Base-by-base conservation (phyloP, 2,329 filamentous ascomycete species). In the Mycocentrospora acerina region DNA sequence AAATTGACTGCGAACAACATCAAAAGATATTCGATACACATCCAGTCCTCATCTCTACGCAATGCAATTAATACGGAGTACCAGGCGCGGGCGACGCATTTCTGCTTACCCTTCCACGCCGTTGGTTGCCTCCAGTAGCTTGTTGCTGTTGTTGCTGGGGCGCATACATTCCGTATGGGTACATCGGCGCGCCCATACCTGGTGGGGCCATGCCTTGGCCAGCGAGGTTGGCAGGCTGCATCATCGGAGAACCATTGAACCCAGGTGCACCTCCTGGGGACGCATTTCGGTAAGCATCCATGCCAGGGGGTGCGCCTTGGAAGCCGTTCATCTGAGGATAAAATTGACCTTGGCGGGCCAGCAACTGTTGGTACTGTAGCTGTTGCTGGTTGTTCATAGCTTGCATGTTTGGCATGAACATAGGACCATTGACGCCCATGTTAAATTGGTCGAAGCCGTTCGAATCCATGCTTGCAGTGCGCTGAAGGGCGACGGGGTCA, bases 281-380 rank as follows among this genome's bases (percentile, higher is more conserved):
- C 3, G 57, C 65, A 36, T 70, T 71, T 19, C 71, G 59, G 53
- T 68, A 74, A 3, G 62, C 64, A 34, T 74, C 71, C 60, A 73
- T 62, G 19, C 58, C 59, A 30, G 72, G 72, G 24, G 63, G 68
- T 34, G 68, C 61, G 17, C 66, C 59, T 28, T 59, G 55, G 35
- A 63, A 64, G 18, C 63, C 64, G 9, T 72, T 68, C 58, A 78
- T 68, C 34, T 62, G 63, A 3, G 68, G 66, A 44, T 77, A 77
- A 38, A 74, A 70, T 27, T 69, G 71, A 28, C 67, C 42, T 71
- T 51, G 75, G 67, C 41, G 74, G 29, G 75, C 73, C 16, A 79
- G 62, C 53, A 79, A 73, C 56, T 76, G 73, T 51, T 81, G 80
- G 51, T 82, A 82, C 53, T 82, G 80, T 19, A 79, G 57, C 51